Percentiles rank a stretch among this genome's conserved stretches.
These are phyloP conservation scores for Styphnolobium japonicum DNA, from an alignment of 306 rosid species.

Conservation along the genomic window DNA sequence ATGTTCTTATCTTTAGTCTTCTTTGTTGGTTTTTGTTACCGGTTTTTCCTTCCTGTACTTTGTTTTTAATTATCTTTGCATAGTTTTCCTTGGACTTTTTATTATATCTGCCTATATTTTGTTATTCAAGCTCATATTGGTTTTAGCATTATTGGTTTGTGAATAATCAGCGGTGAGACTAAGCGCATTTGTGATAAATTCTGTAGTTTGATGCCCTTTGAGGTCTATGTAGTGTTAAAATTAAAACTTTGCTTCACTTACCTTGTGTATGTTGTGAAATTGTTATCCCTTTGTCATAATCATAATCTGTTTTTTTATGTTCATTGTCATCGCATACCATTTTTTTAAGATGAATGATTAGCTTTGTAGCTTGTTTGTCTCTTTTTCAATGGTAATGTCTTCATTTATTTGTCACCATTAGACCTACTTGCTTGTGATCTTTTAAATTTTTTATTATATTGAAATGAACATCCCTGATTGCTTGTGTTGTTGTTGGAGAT, in stretches of 20 bases:
- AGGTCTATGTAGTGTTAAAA: not conserved
- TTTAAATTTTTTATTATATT: not conserved
- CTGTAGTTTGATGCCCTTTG: not conserved
- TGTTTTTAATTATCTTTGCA: not conserved
- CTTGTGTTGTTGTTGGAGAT: conserved; percentile 21
- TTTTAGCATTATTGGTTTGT: not conserved
- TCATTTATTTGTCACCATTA: not conserved
- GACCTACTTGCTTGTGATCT: not conserved
- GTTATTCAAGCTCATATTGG: not conserved
- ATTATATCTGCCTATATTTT: not conserved
- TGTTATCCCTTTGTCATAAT: not conserved
- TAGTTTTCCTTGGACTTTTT: not conserved
- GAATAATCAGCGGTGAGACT: not conserved
- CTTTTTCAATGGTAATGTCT: not conserved
- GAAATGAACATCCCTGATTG: not conserved
- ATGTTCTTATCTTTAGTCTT: not conserved
- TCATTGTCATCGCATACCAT: not conserved
- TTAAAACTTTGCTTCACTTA: not conserved
- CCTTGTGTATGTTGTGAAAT: not conserved
- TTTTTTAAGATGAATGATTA: not conserved
- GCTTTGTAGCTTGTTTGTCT: not conserved
- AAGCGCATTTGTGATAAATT: not conserved
- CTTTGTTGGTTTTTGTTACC: not conserved
- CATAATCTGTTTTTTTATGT: not conserved
- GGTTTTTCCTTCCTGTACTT: not conserved